Conservation (phyloP, 768 basidiomycete species). For the Lactarius akahatsu region DNA sequence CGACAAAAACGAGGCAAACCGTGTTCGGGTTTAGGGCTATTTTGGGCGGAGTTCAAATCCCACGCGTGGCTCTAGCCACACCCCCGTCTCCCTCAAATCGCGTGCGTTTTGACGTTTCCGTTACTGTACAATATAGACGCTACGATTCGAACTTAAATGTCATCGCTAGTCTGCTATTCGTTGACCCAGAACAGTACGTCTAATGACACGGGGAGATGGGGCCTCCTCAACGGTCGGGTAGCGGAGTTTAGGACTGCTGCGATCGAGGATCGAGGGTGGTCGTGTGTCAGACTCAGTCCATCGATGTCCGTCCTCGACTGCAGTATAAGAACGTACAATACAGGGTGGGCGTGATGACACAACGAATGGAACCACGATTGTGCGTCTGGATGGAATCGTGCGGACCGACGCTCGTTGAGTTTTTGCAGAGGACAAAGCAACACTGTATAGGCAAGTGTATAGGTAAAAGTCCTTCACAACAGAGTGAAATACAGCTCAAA, state of each 20-base stretch:
- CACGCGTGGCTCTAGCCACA: conserved; percentile 12
- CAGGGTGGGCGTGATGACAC: not conserved
- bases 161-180: not conserved
- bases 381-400: no score
- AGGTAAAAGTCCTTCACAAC: not conserved
- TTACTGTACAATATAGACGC: not conserved
- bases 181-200: not conserved
- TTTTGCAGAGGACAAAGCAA: not conserved
- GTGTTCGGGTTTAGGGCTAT: conserved; percentile 28
- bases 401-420: no score
- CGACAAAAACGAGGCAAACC: conserved; percentile 27
- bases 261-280: conserved; percentile 1
- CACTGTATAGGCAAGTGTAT: not conserved
- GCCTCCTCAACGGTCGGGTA: not conserved
- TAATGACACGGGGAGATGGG: not conserved
- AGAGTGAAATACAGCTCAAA: not conserved
- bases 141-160: not conserved
- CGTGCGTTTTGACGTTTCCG: not conserved
- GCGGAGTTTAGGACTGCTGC: conserved; percentile 7
- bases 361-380: not conserved
- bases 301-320: no score
- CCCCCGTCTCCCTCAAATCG: not conserved
- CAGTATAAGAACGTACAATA: not conserved
- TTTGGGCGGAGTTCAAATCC: conserved; percentile 26
- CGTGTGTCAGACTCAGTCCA: not conserved